Evolutionary conservation across 305 asterid genomes (phyloP).

Genomic region (Fraxinus baroniana): DNA sequence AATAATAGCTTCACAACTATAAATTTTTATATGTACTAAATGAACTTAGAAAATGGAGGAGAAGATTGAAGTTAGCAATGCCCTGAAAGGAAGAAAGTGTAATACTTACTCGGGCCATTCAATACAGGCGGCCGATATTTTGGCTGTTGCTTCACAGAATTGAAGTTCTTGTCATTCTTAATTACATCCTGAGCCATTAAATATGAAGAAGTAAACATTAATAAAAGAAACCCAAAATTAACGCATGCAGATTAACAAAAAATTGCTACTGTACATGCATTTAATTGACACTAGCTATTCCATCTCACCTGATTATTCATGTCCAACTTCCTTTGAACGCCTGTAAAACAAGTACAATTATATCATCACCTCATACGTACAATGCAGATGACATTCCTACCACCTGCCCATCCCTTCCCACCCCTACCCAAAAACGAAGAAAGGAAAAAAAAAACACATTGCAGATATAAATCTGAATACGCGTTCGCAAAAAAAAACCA

Average conservation of each 20-base stretch:
- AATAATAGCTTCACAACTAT: neutral
- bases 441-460: neutral
- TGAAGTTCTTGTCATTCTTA: slow-evolving; percentile 49
- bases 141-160: slow-evolving; percentile 57
- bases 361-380: slow-evolving; percentile 10
- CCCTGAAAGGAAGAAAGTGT: neutral
- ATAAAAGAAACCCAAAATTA: neutral
- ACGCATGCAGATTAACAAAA: neutral
- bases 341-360: slow-evolving; percentile 37
- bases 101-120: slow-evolving; percentile 58
- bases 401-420: neutral
- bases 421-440: neutral
- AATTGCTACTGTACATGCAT: neutral
- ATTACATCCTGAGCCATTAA: slow-evolving; percentile 35
- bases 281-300: neutral
- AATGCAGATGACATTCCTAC: neutral
- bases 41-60: neutral
- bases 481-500: too few species aligned
- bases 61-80: neutral
- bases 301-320: slow-evolving; percentile 61
- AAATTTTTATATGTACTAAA: neutral
- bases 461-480: neutral
- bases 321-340: slow-evolving; percentile 87
- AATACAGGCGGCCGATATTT: slow-evolving; percentile 76
- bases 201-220: neutral